A percentile compares a stretch with the other conserved stretches of the same genome.
phyloP scores from a whole-genome alignment of 1,284 basidiomycete species.

The Schizophyllum commune region DNA sequence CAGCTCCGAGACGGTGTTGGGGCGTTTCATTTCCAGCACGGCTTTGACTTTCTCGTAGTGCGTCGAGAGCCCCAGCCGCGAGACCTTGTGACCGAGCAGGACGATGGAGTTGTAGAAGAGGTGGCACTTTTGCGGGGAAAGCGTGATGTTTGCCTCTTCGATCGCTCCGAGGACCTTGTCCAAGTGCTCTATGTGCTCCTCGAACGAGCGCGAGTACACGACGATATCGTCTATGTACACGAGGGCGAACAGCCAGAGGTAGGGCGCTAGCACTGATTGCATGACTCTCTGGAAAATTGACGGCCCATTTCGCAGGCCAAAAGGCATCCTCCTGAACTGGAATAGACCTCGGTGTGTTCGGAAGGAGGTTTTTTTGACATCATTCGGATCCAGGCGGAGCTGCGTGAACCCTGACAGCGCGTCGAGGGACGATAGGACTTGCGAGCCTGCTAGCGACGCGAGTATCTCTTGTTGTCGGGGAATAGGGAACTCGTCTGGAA shows the following conservation, averaged over 20 bases:
- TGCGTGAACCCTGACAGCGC: constrained; percentile 33
- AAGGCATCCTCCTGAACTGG: constrained; percentile 34
- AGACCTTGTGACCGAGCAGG: constrained; percentile 13
- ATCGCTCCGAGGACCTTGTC: constrained; percentile 24
- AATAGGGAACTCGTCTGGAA: constrained; percentile 26
- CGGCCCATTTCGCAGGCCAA: constrained; percentile 33
- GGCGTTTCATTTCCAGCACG: constrained; percentile 13
- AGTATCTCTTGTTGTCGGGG: constrained; percentile 26
- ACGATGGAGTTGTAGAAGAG: constrained; percentile 22
- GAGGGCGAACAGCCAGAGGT: constrained; percentile 29
- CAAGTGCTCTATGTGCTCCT: constrained; percentile 26
- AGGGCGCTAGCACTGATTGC: constrained; percentile 28
- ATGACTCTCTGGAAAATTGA: constrained; percentile 32
- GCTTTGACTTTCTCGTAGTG: constrained; percentile 11
- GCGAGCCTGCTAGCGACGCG: constrained; percentile 22
- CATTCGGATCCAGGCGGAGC: constrained; percentile 21
- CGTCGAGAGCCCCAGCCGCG: background rate
- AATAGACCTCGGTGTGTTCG: constrained; percentile 30
- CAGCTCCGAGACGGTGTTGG: background rate
- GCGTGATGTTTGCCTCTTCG: constrained; percentile 20
- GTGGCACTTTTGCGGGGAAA: constrained; percentile 25
- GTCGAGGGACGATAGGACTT: constrained; percentile 28
- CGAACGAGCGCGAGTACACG: constrained; percentile 22
- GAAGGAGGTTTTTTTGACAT: constrained; percentile 28
- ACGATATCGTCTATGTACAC: constrained; percentile 34